Evolutionary conservation across 202 grass and related monocot species (phyloP), one percentile per base, ranked within the genome.

Genomic region (Hordeum pubiflorum): DNA sequence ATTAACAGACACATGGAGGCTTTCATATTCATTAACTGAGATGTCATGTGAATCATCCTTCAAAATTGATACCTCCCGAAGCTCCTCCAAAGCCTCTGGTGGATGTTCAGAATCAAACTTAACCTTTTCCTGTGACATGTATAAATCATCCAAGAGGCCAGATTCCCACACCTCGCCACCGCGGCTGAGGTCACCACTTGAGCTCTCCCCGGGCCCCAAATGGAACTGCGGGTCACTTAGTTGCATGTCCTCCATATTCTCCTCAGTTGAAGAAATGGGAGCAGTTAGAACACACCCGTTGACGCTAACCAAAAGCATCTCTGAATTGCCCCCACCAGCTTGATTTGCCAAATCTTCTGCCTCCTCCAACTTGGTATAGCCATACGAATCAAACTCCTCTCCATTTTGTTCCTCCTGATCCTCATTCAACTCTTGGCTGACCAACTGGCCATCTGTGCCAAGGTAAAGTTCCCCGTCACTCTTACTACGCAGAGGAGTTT

Each of bases 211-310:
- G 70, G 96, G 96, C 26, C 96, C 96, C 81, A 99, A 79, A 78
- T 96, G 96, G 70, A 99, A 99, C 57, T 96, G 96, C 0, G 92
- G 96, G 1, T 90, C 87, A 69, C 84, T 82, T 59, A 99, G 82
- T 68, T 99, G 90, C 82, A 99, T 76, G 85, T 89, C 83, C 14
- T 89, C 75, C 23, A 82, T 77, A 18, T 69, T 58, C 46, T 87
- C 87, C 75, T 99, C 89, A 2, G 75, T 83, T 27, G 87, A 93
- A 75, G 87, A 95, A 76, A 99, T 88, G 50, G 96, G 96, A 0
- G 96, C 96, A 26, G 90, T 99, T 58, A 99, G 91, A 40, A 99
- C 85, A 88, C 89, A 91, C 17, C 96, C 96, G 13, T 99, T 93
- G 33, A 99, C 89, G 77, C 92, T 99, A 60, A 99, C 74, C 80